phyloP scores from a whole-genome alignment of 73 alveolate genomes.

The Tetrahymena elliotti region DNA sequence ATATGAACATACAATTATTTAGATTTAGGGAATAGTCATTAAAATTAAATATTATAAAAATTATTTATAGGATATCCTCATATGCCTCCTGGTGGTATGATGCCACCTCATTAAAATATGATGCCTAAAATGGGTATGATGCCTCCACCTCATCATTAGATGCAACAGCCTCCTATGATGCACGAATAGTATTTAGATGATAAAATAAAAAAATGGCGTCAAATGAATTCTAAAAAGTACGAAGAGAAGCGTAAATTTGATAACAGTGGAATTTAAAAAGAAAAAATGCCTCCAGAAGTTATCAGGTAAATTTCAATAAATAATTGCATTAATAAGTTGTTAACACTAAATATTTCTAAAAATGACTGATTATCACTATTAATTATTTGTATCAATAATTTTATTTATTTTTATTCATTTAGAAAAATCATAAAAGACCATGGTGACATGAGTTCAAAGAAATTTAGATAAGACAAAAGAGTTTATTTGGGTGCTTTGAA shows the following conservation, averaged over 20 bases:
- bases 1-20: background rate
- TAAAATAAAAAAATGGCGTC: constrained; percentile 69
- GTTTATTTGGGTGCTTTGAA: constrained; percentile 98
- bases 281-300: constrained; percentile 74
- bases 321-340: background rate
- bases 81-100: background rate
- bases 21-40: background rate
- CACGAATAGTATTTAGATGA: constrained; percentile 48
- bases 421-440: constrained; percentile 94
- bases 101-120: background rate
- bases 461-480: constrained; percentile 93
- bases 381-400: background rate
- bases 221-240: constrained; percentile 57
- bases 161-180: background rate
- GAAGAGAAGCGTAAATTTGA: constrained; percentile 74
- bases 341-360: background rate
- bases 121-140: background rate
- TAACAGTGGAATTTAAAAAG: constrained; percentile 64
- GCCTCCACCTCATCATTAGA: background rate
- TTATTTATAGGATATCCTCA: background rate
- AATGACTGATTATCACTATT: background rate
- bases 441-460: constrained; percentile 99
- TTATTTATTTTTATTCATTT: constrained; percentile 44
- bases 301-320: constrained; percentile 36
- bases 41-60: background rate